A percentile compares a stretch with the other conserved stretches of the same genome.
Conservation (phyloP, 1,139 yeast species). For the Taphrina confusa region DNA sequence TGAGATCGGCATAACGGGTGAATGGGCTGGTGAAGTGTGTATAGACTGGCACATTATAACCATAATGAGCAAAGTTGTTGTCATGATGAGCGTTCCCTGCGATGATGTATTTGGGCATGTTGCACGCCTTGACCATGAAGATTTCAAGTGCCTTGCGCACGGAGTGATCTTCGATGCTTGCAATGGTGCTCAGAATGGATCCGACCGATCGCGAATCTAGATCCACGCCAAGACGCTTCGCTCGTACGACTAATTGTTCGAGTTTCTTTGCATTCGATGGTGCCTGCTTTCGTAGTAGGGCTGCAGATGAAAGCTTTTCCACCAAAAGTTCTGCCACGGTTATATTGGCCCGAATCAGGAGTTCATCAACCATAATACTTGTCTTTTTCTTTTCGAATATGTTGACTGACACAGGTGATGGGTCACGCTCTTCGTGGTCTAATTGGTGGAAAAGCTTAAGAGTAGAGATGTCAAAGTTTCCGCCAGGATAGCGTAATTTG, state of each 20-base stretch:
- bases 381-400: conserved; percentile 67
- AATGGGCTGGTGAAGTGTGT: conserved; percentile 94
- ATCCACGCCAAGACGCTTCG: conserved; percentile 58
- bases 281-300: conserved; percentile 84
- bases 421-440: conserved; percentile 73
- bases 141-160: conserved; percentile 78
- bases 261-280: conserved; percentile 80
- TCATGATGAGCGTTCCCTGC: conserved; percentile 88
- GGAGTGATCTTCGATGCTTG: conserved; percentile 62
- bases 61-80: conserved; percentile 67
- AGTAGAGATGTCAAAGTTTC: conserved; percentile 4
- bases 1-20: conserved; percentile 85
- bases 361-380: conserved; percentile 66
- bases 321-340: conserved; percentile 82
- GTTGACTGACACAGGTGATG: conserved; percentile 59
- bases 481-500: conserved; percentile 35
- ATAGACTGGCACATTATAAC: conserved; percentile 77
- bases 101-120: conserved; percentile 80
- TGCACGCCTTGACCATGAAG: conserved; percentile 74
- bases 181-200: conserved; percentile 69
- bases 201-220: conserved; percentile 77
- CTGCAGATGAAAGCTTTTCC: conserved; percentile 73
- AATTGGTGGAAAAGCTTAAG: conserved; percentile 73
- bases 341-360: conserved; percentile 75
- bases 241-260: conserved; percentile 74